These are phyloP conservation scores for Otatea glauca DNA, from an alignment of 176 grass and related monocot species.

Conservation along the genomic window DNA sequence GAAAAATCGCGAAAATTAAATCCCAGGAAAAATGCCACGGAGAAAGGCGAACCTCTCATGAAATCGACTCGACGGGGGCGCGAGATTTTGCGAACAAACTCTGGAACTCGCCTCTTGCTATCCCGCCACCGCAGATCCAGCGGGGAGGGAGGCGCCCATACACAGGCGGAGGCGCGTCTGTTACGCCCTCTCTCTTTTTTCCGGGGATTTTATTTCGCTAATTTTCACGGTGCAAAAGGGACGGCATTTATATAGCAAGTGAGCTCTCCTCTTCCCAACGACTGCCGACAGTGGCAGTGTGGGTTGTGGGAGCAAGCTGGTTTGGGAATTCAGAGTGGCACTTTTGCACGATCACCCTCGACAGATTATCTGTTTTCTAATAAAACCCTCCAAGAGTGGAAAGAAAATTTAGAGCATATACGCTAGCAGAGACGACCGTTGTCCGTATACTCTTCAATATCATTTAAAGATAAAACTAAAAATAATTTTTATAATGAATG, in stretches of 20 bases:
- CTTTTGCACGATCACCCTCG: not conserved
- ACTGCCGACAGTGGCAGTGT: slow-evolving; percentile 56
- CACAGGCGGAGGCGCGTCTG: slow-evolving; percentile 20
- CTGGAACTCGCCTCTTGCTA: not conserved
- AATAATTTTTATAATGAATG: no score
- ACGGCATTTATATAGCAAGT: slow-evolving; percentile 34
- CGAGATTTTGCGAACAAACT: slow-evolving; percentile 40
- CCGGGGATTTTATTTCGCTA: slow-evolving; percentile 36
- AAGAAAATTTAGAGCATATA: no score
- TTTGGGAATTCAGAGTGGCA: not conserved
- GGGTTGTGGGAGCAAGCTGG: not conserved
- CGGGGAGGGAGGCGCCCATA: slow-evolving; percentile 36
- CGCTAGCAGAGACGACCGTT: no score
- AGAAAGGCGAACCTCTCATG: slow-evolving; percentile 47
- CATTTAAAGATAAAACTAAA: no score
- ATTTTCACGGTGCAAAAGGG: slow-evolving; percentile 42
- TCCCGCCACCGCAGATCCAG: slow-evolving; percentile 53
- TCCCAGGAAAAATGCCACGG: not conserved
- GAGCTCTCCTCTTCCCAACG: slow-evolving; percentile 38
- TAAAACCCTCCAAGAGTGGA: not conserved
- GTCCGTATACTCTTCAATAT: no score
- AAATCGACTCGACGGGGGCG: not conserved
- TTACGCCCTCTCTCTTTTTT: slow-evolving; percentile 18
- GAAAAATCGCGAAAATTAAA: not conserved
- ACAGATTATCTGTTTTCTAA: accelerated